Evolutionary conservation across 176 grass and related monocot species (phyloP).

Genomic region (Paspalum vaginatum): DNA sequence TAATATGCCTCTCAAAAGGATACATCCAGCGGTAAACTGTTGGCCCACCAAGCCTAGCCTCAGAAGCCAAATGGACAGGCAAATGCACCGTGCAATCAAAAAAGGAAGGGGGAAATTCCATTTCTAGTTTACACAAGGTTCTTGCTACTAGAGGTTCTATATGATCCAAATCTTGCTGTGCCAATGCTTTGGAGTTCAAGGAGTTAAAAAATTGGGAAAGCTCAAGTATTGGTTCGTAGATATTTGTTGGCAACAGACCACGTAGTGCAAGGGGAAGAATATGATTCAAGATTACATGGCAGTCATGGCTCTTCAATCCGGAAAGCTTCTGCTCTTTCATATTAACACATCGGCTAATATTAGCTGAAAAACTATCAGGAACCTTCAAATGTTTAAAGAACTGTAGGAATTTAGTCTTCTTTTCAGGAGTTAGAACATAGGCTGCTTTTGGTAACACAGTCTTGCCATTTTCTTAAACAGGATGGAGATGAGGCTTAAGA

Average conservation of each 20-base stretch:
- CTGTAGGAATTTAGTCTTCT: background rate
- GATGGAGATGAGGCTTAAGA: background rate
- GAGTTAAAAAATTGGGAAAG: background rate
- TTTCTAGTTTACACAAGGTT: background rate
- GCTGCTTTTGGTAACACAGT: background rate
- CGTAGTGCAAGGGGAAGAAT: background rate
- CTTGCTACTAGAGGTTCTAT: background rate
- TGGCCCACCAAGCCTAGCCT: background rate
- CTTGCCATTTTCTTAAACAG: background rate
- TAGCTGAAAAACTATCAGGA: background rate
- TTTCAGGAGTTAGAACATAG: background rate
- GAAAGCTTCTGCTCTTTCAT: background rate
- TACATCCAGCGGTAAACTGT: conserved; percentile 1
- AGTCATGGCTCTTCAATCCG: background rate
- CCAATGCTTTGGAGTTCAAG: background rate
- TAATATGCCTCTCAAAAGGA: background rate
- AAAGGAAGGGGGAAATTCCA: background rate
- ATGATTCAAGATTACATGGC: background rate
- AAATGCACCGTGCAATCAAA: background rate
- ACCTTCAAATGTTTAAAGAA: background rate
- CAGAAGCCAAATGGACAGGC: background rate
- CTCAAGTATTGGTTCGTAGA: background rate
- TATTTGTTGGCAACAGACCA: background rate
- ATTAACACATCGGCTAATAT: background rate
- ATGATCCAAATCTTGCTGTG: background rate